These are phyloP conservation scores for Talaromyces sp. DNA, from an alignment of 2,329 filamentous ascomycete species.

Conservation along the genomic window DNA sequence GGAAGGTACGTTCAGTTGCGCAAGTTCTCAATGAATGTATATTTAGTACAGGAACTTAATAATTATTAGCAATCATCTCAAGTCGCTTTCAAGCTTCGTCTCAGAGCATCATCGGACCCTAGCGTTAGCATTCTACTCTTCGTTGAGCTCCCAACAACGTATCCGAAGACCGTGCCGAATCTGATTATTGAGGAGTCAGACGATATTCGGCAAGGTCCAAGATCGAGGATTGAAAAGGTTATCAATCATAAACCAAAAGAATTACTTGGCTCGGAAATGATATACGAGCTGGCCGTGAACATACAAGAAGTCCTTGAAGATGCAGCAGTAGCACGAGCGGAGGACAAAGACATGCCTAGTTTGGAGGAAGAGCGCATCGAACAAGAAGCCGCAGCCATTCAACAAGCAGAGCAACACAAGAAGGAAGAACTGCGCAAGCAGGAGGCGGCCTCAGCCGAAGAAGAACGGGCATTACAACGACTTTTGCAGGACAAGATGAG, in stretches of 20 bases:
- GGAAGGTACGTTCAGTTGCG: constrained; percentile 64
- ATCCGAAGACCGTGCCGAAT: constrained; percentile 78
- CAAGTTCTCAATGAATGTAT: background rate
- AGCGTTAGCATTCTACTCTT: constrained; percentile 70
- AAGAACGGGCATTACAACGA: constrained; percentile 41
- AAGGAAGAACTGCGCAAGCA: constrained; percentile 50
- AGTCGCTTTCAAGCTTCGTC: constrained; percentile 74
- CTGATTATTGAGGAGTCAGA: constrained; percentile 65
- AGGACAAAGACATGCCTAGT: constrained; percentile 75
- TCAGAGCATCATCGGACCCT: constrained; percentile 71
- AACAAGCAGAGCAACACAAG: constrained; percentile 50
- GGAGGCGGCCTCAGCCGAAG: constrained; percentile 42
- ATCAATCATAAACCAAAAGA: constrained; percentile 68
- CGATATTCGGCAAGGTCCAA: constrained; percentile 67
- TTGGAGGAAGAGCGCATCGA: constrained; percentile 84
- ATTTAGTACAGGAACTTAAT: background rate
- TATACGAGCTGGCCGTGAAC: constrained; percentile 59
- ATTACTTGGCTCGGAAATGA: constrained; percentile 63
- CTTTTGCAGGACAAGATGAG: constrained; percentile 41
- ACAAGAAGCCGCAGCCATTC: constrained; percentile 70
- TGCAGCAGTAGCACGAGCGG: constrained; percentile 73
- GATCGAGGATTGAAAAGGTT: constrained; percentile 68
- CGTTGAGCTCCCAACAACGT: constrained; percentile 83
- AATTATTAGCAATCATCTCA: constrained; percentile 66
- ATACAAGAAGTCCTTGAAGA: constrained; percentile 76